Base-by-base conservation (phyloP, 2,329 filamentous ascomycete genomes). In the Paracoccidioides lutzii region DNA sequence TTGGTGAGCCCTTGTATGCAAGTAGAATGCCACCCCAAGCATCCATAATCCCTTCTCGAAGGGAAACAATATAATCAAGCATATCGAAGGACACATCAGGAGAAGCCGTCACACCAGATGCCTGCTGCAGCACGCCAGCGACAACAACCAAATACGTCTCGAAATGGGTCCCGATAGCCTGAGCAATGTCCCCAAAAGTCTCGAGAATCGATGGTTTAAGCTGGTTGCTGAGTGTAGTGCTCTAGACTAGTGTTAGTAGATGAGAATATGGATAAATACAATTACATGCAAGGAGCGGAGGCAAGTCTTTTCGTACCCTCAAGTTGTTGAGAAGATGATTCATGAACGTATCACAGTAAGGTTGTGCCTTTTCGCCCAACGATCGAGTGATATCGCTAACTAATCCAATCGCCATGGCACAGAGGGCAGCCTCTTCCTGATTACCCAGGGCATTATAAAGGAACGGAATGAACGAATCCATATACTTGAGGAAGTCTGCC, bases 161-260 rank as follows among this genome's bases (percentile, higher is more conserved):
- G 62, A 98, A 98, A 65, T 89, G 83, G 33, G 87, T 88, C 59
- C 86, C 83, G 64, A 98, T 98, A 52, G 93, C 90, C 64, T 90
- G 88, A 42, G 93, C 93, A 73, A 98, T 95, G 67, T 98, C 93
- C 58, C 93, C 93, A 67, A 98, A 98, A 70, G 90, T 96, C 73
- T 97, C 91, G 55, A 98, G 81, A 61, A 98, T 98, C 33, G 93
- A 90, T 46, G 93, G 93, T 81, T 97, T 97, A 75, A 97, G 94
- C 73, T 95, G 89, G 73, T 97, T 95, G 63, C 87, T 87, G 54
- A 95, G 79, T n/a, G 84, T 81, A 10, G 86, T 83, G 72, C 88
- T 94, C 82, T 89, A 69, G 56, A 57, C 42, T 56, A 46, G 59
- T 54, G 70, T 76, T 67, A 75, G 70, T 52, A 56, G 52, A 14